A percentile compares a stretch with the other conserved stretches of the same genome.
These are phyloP conservation scores for Metroxylon sagu DNA, from an alignment of 176 grass and related monocot species.

Conservation along the genomic window DNA sequence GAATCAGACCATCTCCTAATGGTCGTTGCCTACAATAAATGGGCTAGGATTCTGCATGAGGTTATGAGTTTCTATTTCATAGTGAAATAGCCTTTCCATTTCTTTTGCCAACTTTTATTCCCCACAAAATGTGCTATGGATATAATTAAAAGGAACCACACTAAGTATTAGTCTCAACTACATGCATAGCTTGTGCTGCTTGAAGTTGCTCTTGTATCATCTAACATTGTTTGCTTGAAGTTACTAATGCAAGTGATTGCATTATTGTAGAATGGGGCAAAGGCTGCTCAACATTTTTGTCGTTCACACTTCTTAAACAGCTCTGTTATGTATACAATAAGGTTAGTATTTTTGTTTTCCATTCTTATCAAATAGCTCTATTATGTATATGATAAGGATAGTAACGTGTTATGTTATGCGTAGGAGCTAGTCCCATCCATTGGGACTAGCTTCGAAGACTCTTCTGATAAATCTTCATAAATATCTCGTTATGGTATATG, in stretches of 20 bases:
- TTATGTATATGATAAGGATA: too few relatives aligned
- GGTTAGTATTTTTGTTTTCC: slow-evolving; percentile 23
- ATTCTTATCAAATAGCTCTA: background rate
- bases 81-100: background rate
- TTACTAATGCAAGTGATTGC: background rate
- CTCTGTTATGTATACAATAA: slow-evolving; percentile 91
- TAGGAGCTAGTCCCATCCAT: too few relatives aligned
- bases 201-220: too few relatives aligned
- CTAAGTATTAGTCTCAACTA: too few relatives aligned
- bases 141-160: too few relatives aligned
- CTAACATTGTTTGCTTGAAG: too few relatives aligned
- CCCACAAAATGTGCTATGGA: background rate
- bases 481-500: too few relatives aligned
- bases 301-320: slow-evolving; percentile 81
- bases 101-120: slow-evolving; percentile 9
- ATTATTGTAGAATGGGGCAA: slow-evolving; percentile 59
- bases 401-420: too few relatives aligned
- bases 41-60: slow-evolving; percentile 67
- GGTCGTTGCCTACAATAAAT: slow-evolving; percentile 78
- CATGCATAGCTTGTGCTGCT: too few relatives aligned
- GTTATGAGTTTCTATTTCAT: slow-evolving; percentile 32
- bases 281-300: slow-evolving; percentile 84
- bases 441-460: too few relatives aligned
- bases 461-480: too few relatives aligned
- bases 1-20: slow-evolving; percentile 89